Base-by-base conservation (phyloP, 306 rosid species). In the Abrus precatorius region DNA sequence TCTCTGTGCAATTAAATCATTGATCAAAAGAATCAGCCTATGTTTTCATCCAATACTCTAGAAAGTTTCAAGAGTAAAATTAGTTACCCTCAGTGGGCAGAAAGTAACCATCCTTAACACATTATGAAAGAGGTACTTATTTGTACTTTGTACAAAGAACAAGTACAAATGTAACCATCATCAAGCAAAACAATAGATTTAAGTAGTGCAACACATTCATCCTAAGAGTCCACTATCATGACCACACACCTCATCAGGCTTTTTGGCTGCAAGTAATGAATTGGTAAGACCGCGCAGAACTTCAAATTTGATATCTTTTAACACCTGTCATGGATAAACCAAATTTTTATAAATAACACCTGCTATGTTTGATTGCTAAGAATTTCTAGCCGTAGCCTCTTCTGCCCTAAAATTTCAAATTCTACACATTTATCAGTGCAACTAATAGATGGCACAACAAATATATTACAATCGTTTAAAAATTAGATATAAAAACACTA, bases 181-280 rank as follows among this genome's bases (percentile, higher is more conserved):
- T 53, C 70, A 81, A 74, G 54, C 59, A 44, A 74, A 80, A 56
- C 7, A 57, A 41, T 13, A 69, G 59, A 54, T 48, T 13, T 54
- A 40, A 43, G 41, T 60, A 30, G 62, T 41, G 70, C 41, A 14
- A 14, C 43, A 57, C 13, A 67, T 74, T 60, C 53, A 70, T 70
- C n/a, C 11, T 20, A 76, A 71, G 34, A 85, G 76, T 48, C 72
- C 13, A 40, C 41, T 55, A 55, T 66, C 69, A 82, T 47, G 80
- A 72, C 2, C 14, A 81, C 91, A 84, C 69, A 95, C 97, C 99
- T 95, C 97, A 20, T 91, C 94, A 40, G 97, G 97, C 85, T 89
- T 95, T 77, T 87, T 85, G n/a, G 94, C 97, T 66, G 95, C 97
- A 83, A 95, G 94, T 74, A 91, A 88, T 49, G 97, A 85, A 85